Evolutionary conservation across 805 yeast genomes (phyloP), one percentile per base, ranked within the genome.

Genomic region (Metschnikowia cerradonensis): DNA sequence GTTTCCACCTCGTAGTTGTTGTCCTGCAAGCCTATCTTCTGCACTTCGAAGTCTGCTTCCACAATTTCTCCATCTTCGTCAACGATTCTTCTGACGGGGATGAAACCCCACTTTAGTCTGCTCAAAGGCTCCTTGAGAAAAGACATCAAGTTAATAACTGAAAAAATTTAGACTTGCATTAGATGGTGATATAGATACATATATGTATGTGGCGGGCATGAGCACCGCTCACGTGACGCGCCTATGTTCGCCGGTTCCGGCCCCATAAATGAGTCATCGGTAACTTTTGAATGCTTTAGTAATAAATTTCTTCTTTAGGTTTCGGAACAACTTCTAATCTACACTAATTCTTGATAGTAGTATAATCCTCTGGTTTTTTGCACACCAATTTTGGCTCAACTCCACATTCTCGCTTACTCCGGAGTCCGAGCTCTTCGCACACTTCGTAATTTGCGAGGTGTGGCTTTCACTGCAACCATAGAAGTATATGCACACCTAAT

Each of bases 41-140:
- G 34, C 10, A 30, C 36, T 4, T 49, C 41, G 10, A 8, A 45
- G 6, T 33, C 20, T 26, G 22, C 36, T 6, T 33, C 48, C 11
- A 19, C 41, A 3, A 40, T 32, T 1, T 49, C 50, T 6, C 23
- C 39, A 40, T 62, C 68, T 34, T 69, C 74, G 45, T 68, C 73
- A 11, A 70, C 66, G 8, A 68, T 52, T 52, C 74, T 56, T 56
- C 70, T 60, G 20, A 60, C 63, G 6, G 74, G 74, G 19, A 70
- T 39, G 34, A 70, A 62, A 2, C 74, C 74, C 68, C 68, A 70
- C 51, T 69, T 70, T 38, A 55, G 57, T 30, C 59, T 50, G 32
- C 55, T 43, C 43, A 51, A 48, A 15, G 59, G 56, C 42, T 55
- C 59, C 22, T 45, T 52, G 40, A 54, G 34, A 32, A 49, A 49